Evolutionary conservation across 305 asterid species (phyloP).

Genomic region (Fraxinus platypoda): DNA sequence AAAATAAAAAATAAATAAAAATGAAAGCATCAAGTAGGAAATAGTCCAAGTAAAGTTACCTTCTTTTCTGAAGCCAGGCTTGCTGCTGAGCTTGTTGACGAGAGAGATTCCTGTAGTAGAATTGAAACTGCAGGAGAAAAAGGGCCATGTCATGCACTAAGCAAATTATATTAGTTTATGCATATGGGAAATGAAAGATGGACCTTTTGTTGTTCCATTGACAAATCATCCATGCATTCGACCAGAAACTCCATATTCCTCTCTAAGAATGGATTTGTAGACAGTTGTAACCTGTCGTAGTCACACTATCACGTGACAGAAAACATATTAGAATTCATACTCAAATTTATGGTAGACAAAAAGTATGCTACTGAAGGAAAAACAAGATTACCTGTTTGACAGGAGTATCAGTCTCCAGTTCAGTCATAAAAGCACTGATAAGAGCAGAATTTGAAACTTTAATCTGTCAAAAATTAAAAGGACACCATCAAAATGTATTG

Average conservation of each 20-base stretch:
- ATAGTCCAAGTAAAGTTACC: slow-evolving; percentile 39
- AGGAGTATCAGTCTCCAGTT: slow-evolving; percentile 80
- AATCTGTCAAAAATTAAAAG: slow-evolving; percentile 44
- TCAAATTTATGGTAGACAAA: neutral
- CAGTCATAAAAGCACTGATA: slow-evolving; percentile 91
- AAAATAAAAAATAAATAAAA: neutral
- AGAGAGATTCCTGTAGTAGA: slow-evolving; percentile 81
- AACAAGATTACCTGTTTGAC: slow-evolving; percentile 60
- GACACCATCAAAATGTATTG: neutral
- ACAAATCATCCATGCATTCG: slow-evolving; percentile 96
- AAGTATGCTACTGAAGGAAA: neutral
- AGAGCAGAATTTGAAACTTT: slow-evolving; percentile 98
- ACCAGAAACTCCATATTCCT: slow-evolving; percentile 85
- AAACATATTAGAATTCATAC: slow-evolving; percentile 3
- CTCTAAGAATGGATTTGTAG: slow-evolving; percentile 77
- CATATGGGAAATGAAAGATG: slow-evolving; percentile 15
- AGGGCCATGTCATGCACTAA: slow-evolving; percentile 2
- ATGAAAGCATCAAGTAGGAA: neutral
- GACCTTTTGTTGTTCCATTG: slow-evolving; percentile 92
- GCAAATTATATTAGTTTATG: slow-evolving; percentile 14
- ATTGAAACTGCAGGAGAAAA: slow-evolving; percentile 62
- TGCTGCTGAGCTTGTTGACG: slow-evolving; percentile 97
- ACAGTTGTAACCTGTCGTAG: slow-evolving; percentile 79
- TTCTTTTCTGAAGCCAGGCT: slow-evolving; percentile 93
- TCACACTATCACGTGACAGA: slow-evolving; percentile 53